phyloP scores from a whole-genome alignment of 768 basidiomycete genomes.

The Boletus vinaceobasis region DNA sequence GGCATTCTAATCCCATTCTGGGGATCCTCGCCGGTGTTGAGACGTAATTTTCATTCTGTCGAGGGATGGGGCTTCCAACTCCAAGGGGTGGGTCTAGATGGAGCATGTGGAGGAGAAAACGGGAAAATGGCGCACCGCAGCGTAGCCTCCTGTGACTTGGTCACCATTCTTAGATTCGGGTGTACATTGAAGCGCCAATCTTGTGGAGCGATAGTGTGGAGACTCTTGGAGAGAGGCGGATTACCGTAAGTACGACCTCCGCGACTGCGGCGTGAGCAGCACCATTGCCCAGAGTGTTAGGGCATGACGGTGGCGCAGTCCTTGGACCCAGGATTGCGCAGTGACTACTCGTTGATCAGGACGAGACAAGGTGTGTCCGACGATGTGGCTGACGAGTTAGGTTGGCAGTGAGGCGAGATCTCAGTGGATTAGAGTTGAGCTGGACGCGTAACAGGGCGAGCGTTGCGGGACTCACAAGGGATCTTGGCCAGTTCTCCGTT shows the following conservation, averaged over 20 bases:
- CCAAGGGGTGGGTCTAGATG: background rate
- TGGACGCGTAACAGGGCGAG: background rate
- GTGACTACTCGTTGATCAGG: too few species aligned
- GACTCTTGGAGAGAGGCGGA: background rate
- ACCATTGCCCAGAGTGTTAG: too few species aligned
- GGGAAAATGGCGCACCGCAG: background rate
- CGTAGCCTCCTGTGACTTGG: background rate
- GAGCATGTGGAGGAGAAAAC: background rate
- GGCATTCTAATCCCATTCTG: background rate
- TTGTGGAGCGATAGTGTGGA: conserved; percentile 13
- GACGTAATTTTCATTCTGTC: conserved; percentile 5
- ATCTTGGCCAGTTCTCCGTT: background rate
- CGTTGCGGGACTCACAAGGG: background rate
- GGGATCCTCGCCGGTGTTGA: background rate
- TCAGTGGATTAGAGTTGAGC: background rate
- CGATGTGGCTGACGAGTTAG: background rate
- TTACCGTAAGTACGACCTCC: conserved; percentile 4
- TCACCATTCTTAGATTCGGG: background rate
- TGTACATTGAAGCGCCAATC: conserved; percentile 6
- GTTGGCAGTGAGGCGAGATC: background rate
- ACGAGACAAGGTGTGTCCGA: background rate
- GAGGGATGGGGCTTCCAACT: background rate
- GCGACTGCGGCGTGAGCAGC: background rate
- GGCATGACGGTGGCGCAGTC: too few species aligned
- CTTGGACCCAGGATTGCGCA: too few species aligned